Conservation (phyloP, 2,329 filamentous ascomycete species). For the Fusarium dimerum region DNA sequence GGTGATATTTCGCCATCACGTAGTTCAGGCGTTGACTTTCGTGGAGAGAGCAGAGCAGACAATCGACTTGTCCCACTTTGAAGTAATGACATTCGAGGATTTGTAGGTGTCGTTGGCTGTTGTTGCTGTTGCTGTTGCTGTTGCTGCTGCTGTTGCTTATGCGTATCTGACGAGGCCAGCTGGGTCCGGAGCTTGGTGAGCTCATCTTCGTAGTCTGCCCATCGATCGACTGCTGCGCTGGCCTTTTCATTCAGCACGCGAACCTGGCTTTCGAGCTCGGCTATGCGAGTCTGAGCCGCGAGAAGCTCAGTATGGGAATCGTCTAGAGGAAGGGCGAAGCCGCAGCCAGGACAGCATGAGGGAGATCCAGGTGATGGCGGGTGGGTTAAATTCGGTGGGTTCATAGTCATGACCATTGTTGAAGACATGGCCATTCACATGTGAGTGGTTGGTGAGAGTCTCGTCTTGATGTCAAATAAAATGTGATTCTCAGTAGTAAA, state of each 20-base stretch:
- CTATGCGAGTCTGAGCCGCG: slow-evolving; percentile 60
- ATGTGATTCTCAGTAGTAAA: not conserved
- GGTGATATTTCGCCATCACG: slow-evolving; percentile 20
- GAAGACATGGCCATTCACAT: slow-evolving; percentile 22
- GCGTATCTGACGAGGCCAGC: slow-evolving; percentile 24
- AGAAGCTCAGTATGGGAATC: slow-evolving; percentile 47
- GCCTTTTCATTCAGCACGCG: slow-evolving; percentile 71
- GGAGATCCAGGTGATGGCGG: slow-evolving; percentile 25
- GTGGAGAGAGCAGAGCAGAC: slow-evolving; percentile 47
- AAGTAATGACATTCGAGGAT: slow-evolving; percentile 46
- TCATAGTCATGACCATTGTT: slow-evolving; percentile 40
- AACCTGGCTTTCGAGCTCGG: slow-evolving; percentile 72
- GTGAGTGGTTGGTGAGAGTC: not conserved
- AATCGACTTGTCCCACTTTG: slow-evolving; percentile 45
- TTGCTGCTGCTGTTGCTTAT: slow-evolving; percentile 19
- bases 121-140: slow-evolving; percentile 20
- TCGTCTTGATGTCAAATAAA: not conserved
- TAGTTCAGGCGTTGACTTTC: slow-evolving; percentile 45
- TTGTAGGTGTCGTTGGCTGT: slow-evolving; percentile 28
- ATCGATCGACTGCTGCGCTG: slow-evolving; percentile 62
- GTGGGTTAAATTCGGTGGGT: slow-evolving; percentile 27
- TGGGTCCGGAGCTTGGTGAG: slow-evolving; percentile 58
- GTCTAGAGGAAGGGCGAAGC: slow-evolving; percentile 41
- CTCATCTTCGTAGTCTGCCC: slow-evolving; percentile 82
- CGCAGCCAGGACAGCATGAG: slow-evolving; percentile 54